Conservation (phyloP, 805 yeast genomes). For the Saturnispora ahearnii region DNA sequence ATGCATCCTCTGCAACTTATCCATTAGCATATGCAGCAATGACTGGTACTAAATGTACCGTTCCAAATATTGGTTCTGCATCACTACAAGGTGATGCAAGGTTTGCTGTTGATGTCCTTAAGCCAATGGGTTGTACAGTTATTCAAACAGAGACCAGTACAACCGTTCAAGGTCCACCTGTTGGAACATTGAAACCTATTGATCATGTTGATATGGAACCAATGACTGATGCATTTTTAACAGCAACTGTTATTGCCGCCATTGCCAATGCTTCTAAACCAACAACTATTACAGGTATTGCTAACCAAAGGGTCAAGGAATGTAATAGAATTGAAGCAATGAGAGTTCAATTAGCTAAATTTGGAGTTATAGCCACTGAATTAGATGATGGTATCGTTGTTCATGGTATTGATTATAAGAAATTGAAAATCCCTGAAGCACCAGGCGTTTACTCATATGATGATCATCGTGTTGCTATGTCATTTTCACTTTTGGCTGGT, state of each 20-base stretch:
- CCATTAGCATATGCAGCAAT: constrained; percentile 96
- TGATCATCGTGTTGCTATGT: constrained; percentile 98
- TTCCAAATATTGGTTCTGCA: constrained; percentile 87
- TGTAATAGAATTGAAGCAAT: constrained; percentile 94
- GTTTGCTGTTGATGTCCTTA: constrained; percentile 86
- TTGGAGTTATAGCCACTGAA: constrained; percentile 80
- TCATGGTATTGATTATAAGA: constrained; percentile 49
- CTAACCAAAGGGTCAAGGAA: constrained; percentile 96
- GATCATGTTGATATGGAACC: constrained; percentile 93
- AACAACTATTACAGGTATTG: constrained; percentile 88
- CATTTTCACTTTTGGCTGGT: constrained; percentile 82
- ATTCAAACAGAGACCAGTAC: constrained; percentile 77
- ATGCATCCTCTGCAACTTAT: constrained; percentile 96
- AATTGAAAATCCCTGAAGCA: constrained; percentile 47
- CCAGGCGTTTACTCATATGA: constrained; percentile 74
- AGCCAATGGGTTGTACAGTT: constrained; percentile 92
- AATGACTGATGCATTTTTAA: constrained; percentile 97
- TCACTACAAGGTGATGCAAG: constrained; percentile 97
- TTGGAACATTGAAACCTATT: constrained; percentile 60
- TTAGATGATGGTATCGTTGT: constrained; percentile 89
- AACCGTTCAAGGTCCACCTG: constrained; percentile 83
- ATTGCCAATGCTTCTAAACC: constrained; percentile 47
- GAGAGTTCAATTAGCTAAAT: constrained; percentile 80
- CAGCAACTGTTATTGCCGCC: constrained; percentile 97
- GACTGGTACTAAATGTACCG: constrained; percentile 85